These are phyloP conservation scores for Chlorencoelia australis DNA, from an alignment of 2,329 filamentous ascomycete species.

Conservation along the genomic window DNA sequence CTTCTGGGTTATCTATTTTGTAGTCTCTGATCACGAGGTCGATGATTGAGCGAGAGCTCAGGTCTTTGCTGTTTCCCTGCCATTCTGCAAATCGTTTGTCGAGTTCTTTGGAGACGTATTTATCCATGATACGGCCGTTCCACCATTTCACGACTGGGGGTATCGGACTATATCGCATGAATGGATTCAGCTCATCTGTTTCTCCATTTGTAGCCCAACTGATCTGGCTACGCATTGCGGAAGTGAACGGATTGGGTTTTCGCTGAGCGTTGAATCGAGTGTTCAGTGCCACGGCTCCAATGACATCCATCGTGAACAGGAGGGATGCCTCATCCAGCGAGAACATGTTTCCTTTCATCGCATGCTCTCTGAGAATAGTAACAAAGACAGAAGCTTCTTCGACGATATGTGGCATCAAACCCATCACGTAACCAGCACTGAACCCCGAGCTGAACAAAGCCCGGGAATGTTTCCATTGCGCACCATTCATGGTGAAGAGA, in stretches of 20 bases:
- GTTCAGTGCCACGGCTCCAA: conserved; percentile 13
- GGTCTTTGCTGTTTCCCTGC: conserved; percentile 1
- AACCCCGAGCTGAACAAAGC: conserved; percentile 22
- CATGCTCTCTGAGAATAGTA: too few relatives aligned
- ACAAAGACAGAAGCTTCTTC: conserved; percentile 14
- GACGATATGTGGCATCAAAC: conserved; percentile 14
- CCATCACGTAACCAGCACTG: conserved; percentile 11
- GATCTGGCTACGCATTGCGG: conserved; percentile 13
- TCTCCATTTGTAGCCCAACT: conserved; percentile 13
- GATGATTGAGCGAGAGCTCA: conserved; percentile 13
- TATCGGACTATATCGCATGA: conserved; percentile 15
- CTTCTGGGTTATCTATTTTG: conserved; percentile 6
- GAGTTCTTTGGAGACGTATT: conserved; percentile 16
- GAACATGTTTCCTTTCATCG: conserved; percentile 13
- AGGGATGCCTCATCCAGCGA: conserved; percentile 13
- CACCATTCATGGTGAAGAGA: conserved; percentile 14
- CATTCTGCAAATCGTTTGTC: conserved; percentile 13
- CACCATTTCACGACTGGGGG: conserved; percentile 13
- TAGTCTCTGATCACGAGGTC: conserved; percentile 17
- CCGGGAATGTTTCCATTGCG: conserved; percentile 19
- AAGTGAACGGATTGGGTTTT: conserved; percentile 12
- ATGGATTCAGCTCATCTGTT: conserved; percentile 11
- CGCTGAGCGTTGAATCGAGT: conserved; percentile 13
- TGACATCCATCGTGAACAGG: conserved; percentile 18
- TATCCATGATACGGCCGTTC: conserved; percentile 17